A percentile compares a stretch with the other conserved stretches of the same genome.
Evolutionary conservation across 352 stramenopile species (phyloP).

Genomic region (Phytophthora sp.): DNA sequence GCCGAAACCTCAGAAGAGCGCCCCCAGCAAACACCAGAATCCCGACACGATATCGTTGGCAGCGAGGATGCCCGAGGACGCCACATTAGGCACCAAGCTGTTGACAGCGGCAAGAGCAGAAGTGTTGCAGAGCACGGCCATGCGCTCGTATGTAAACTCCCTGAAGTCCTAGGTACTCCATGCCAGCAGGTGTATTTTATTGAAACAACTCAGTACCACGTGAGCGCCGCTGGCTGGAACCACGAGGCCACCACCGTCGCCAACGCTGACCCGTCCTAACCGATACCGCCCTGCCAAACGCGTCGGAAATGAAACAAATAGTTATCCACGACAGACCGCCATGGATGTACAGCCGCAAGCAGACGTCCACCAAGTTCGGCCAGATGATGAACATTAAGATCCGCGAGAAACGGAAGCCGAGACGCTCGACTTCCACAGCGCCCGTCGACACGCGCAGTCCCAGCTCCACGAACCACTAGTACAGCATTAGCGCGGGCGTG

Average conservation of each 20-base stretch:
- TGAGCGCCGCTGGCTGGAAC: constrained; percentile 15
- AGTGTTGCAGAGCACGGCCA: constrained; percentile 38
- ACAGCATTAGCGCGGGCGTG: constrained; percentile 32
- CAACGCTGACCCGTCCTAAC: constrained; percentile 32
- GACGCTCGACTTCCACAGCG: constrained; percentile 28
- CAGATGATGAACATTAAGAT: constrained; percentile 39
- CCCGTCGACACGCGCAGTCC: constrained; percentile 27
- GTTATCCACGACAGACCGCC: constrained; percentile 27
- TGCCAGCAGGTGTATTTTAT: constrained; percentile 32
- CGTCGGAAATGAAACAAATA: constrained; percentile 38
- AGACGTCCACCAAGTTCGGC: constrained; percentile 36
- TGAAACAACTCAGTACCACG: constrained; percentile 39
- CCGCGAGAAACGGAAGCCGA: constrained; percentile 33
- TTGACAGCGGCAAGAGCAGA: constrained; percentile 34
- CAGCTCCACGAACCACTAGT: constrained; percentile 40
- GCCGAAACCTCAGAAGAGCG: constrained; percentile 37
- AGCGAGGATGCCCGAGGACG: constrained; percentile 36
- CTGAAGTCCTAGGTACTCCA: constrained; percentile 33
- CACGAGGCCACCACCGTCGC: constrained; percentile 33
- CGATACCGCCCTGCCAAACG: constrained; percentile 24
- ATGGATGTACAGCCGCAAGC: no score
- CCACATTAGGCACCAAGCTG: constrained; percentile 36
- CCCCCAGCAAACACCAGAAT: constrained; percentile 37
- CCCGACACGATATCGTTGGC: constrained; percentile 37
- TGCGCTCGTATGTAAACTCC: constrained; percentile 34